Evolutionary conservation across 2,329 filamentous ascomycete genomes (phyloP), one percentile per base, ranked within the genome.

Genomic region (Orbilia javanica): DNA sequence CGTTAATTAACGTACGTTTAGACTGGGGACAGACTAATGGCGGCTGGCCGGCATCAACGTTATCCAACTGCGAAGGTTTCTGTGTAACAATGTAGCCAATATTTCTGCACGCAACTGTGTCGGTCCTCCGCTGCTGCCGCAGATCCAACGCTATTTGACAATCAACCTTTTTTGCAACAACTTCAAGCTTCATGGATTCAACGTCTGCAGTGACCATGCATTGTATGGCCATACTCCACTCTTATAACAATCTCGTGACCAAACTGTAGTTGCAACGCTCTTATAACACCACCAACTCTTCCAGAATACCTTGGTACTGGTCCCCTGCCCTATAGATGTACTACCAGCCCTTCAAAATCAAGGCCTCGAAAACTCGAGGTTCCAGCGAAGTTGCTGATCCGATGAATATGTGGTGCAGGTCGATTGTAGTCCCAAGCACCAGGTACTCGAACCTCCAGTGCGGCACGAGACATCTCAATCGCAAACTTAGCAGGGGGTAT

Each of bases 61-160:
- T n/a, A n/a, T n/a, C 13, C 4, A 36, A 4, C 34, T 55, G 15
- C 15, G 29, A 36, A n/a, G 34, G 4, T 60, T 60, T n/a, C 20
- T 27, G 55, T 60, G 34, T 60, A 60, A 60, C 55, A 20, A n/a
- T n/a, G n/a, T n/a, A n/a, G n/a, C 27, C n/a, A 57, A 39, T 39
- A 39, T 15, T 13, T 15, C 36, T 39, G n/a, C 52, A 39, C 52
- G 22, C n/a, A 25, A 0, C 34, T 20, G 4, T 42, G n/a, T n/a
- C n/a, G 13, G 36, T 15, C 36, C 36, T 39, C 36, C 36, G 36
- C 11, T 39, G 36, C 11, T 39, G 36, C 50, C 20, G 50, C 29
- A 31, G 50, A 53, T 53, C 50, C 50, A 29, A 18, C 13, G 27
- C 25, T 15, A 15, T 36, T 31, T 31, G 29, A 31, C 29, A 7